Evolutionary conservation across 495 filamentous ascomycete genomes (phyloP), one percentile per base, ranked within the genome.

Genomic region (Neurospora sp.): DNA sequence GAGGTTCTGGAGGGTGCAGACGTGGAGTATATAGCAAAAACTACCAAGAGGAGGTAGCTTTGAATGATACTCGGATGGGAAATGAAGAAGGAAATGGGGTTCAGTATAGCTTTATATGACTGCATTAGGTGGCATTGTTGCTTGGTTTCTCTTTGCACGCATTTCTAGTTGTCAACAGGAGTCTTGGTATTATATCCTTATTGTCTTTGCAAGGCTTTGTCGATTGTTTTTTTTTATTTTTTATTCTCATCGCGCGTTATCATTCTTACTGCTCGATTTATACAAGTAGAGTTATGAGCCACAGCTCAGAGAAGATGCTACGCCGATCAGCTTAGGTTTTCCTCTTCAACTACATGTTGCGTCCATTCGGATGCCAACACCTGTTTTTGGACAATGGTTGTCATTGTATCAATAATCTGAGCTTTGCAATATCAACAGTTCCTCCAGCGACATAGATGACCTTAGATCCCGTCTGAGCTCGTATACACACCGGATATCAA

Each of bases 1-100:
- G 88, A 95, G 61, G 90, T 89, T 78, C 82, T 98, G 69, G 75
- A 74, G 35, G 73, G 75, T 27, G 81, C 82, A 9, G 77, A 77
- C 14, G 79, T 79, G 12, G 81, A 84, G 72, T 78, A 76, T 16
- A 41, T 80, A 14, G 74, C 31, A 14, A 66, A 35, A 3, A 66
- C 53, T 35, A 66, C 27, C 27, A 35, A 35, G 14, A 66, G 27
- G 27, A 66, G 53, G 53, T 66, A 35, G 53, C 46, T 12, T 1
- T 3, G 14, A 10, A 37, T 2, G 6, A 18, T 66, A 14, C 0
- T 35, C 0, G 14, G 27, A 18, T 18, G 22, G 11, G 22, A 1
- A 35, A 39, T 1, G 6, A 8, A 16, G 11, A 9, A 35, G 22
- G 12, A 35, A 35, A 4, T 3, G 31, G 31, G 31, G 0, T 35